These are phyloP conservation scores for Cutaneotrichosporon sp. DNA, from an alignment of 1,284 basidiomycete species.

Conservation along the genomic window DNA sequence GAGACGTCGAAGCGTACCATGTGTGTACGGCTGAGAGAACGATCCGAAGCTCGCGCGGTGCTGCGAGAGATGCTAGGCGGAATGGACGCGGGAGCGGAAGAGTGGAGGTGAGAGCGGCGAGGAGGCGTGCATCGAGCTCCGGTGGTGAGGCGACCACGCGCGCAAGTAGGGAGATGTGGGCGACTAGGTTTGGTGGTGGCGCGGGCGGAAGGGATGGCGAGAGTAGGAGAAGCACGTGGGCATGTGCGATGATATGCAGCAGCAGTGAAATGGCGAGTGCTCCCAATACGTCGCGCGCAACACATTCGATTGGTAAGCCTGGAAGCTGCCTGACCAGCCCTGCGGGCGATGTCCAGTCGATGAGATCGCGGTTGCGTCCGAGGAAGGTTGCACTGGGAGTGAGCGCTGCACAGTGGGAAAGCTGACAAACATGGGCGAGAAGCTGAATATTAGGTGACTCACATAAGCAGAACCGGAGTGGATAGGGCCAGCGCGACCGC, in stretches of 20 bases:
- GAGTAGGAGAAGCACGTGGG: slow-evolving; percentile 4
- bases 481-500: not conserved
- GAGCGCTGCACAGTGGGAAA: not conserved
- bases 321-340: not conserved
- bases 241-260: slow-evolving; percentile 16
- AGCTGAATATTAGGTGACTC: not conserved
- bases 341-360: not conserved
- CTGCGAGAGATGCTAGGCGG: slow-evolving; percentile 1
- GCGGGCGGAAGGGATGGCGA: slow-evolving; percentile 11
- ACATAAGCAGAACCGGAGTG: not conserved
- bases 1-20: slow-evolving; percentile 1
- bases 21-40: slow-evolving; percentile 8
- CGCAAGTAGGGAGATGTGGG: not conserved
- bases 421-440: no score
- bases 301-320: not conserved
- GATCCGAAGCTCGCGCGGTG: slow-evolving; percentile 14
- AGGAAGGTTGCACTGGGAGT: not conserved
- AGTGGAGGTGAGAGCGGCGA: not conserved
- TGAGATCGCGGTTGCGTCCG: not conserved
- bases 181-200: not conserved
- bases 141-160: not conserved
- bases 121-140: slow-evolving; percentile 4
- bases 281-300: not conserved
- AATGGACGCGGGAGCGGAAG: not conserved
- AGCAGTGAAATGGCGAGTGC: not conserved